Evolutionary conservation across 2,329 filamentous ascomycete species (phyloP), one percentile per base, ranked within the genome.

Genomic region (Pseudogymnoascus sp.): DNA sequence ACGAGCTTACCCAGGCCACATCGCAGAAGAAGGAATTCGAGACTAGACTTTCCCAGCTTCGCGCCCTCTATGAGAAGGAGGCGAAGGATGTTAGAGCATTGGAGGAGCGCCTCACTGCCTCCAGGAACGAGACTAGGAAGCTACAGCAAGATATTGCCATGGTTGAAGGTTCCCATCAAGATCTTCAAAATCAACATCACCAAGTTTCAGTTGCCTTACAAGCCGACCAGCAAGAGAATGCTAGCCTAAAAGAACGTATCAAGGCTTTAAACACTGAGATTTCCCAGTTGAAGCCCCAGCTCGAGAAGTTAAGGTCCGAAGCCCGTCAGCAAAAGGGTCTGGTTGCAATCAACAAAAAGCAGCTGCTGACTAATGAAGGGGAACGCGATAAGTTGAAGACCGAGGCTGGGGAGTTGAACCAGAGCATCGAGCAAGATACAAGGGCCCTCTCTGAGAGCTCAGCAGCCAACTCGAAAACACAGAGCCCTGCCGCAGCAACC

Each of bases 271-370:
- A 96, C 69, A 80, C 83, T 10, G 90, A 95, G 72, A 86, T 96
- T 66, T 80, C 83, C 15, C 86, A 91, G 72, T 76, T 97, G 38
- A 95, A 91, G 72, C 91, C 92, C 30, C 86, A 92, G 65, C 84
- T 99, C 58, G 94, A 99, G 72, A 97, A 96, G 77, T 80, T 95
- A 67, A 91, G 89, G 71, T 90, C 88, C 10, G 91, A 96, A 67
- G 91, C 91, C 23, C 85, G 94, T 39, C 94, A 97, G 72, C 92
- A 97, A 70, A 97, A 95, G 76, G 94, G 94, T 15, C 79, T 97
- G 65, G 92, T 95, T 28, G 92, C 94, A 41, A 99, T 99, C 75
- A 96, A 96, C 76, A 97, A 95, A 79, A 99, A 99, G 76, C 94
- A 99, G 74, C 78, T 97, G 62, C 83, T 87, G 34, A 96, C 92